Conservation (phyloP, 2,329 filamentous ascomycete species). For the Claviceps sp. region DNA sequence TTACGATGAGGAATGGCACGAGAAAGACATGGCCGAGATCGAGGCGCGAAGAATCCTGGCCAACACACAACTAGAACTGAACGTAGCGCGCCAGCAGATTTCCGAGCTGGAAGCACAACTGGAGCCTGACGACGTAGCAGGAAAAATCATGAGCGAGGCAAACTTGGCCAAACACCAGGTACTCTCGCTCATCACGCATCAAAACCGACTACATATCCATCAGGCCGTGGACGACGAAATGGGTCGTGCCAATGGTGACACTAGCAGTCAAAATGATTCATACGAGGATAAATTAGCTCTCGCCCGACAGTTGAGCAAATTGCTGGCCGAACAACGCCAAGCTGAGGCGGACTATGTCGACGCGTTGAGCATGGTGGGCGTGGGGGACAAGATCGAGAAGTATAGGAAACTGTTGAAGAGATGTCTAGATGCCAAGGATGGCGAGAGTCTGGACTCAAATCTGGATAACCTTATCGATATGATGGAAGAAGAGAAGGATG, state of each 20-base stretch:
- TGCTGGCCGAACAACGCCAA: conserved; percentile 45
- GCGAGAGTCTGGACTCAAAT: conserved; percentile 53
- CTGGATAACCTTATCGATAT: conserved; percentile 46
- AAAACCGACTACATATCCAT: conserved; percentile 39
- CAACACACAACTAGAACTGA: conserved; percentile 55
- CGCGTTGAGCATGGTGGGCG: conserved; percentile 54
- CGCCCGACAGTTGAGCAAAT: conserved; percentile 40
- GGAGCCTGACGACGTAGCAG: conserved; percentile 40
- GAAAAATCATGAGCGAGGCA: conserved; percentile 37
- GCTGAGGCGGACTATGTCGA: conserved; percentile 56
- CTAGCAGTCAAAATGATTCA: conserved; percentile 25
- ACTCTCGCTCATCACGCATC: conserved; percentile 34
- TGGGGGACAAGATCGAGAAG: conserved; percentile 59
- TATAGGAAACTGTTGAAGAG: conserved; percentile 57
- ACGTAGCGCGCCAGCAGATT: conserved; percentile 44
- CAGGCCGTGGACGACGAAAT: conserved; percentile 38
- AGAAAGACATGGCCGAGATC: conserved; percentile 56
- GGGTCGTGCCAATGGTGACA: conserved; percentile 35
- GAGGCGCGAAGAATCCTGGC: conserved; percentile 53
- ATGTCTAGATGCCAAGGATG: conserved; percentile 53
- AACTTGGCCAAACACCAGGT: conserved; percentile 35
- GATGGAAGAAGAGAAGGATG: conserved; percentile 48
- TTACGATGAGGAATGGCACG: conserved; percentile 63
- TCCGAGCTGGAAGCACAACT: conserved; percentile 41
- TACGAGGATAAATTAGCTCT: conserved; percentile 44